Base-by-base conservation (phyloP, 768 basidiomycete species). In the Austroboletus eburneus region DNA sequence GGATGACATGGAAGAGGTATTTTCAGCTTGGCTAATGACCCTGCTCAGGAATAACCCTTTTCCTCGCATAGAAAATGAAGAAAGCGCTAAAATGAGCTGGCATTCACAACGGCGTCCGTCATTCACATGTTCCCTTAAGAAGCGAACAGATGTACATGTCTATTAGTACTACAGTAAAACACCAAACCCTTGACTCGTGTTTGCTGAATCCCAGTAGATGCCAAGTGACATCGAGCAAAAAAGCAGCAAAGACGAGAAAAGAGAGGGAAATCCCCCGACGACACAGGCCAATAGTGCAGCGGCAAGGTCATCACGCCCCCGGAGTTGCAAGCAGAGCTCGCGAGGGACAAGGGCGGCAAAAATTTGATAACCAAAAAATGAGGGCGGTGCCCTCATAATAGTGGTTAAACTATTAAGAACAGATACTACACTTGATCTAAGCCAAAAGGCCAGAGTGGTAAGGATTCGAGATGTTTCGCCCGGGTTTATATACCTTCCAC, bases 1-100 rank as follows among this genome's bases (percentile, higher is more conserved):
- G 51, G 94, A 97, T 61, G 81, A 81, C 63, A 95, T 98, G 89
- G 95, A 97, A 63, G 79, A 87, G 75, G 94, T 91, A 78, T 71
- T 40, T 24, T 40, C 35, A 9, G 8, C 30, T 20, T 24, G 18
- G 44, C 21, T 42, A 25, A 21, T 21, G 14, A 41, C 9, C 40
- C 32, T 10, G 48, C 25, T 42, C 30, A 42, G 14, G 13, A 9
- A 18, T 39, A 21, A 30, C 14, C 5, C 48, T 46, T 42, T 39
- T 24, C 13, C n/a, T n/a, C n/a, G 30, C 14, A n/a, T 48, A 87
- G 86, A 82, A 80, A 75, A 86, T 89, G 86, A 88, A 86, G 69
- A 81, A 83, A 49, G 84, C 85, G 2, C 62, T 89, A 69, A 88
- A 88, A 69, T 87, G 42, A 55, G 42, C 48, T 42, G 12, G 34